Evolutionary conservation across 2,329 filamentous ascomycete species (phyloP), one percentile per base, ranked within the genome.

Genomic region (Trichoderma sp.): DNA sequence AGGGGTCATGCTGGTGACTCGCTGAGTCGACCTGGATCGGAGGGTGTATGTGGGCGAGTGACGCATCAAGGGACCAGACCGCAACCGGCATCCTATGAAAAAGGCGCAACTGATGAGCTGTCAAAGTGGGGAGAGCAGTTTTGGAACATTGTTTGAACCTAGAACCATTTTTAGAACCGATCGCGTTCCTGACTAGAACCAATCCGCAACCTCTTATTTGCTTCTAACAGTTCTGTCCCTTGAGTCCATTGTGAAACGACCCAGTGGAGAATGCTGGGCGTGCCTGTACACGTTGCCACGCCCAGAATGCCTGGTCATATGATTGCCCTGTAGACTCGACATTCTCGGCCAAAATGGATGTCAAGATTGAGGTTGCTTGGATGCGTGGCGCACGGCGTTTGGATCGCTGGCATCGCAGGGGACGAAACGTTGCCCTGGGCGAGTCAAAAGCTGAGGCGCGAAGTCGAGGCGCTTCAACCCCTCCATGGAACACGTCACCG

Each of bases 391-490:
- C 52, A 4, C 28, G 39, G 54, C 63, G 63, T 66, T 66, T 66
- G 63, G 63, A 66, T 58, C 63, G 54, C 60, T 43, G 60, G 54
- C 52, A 66, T 58, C 54, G 54, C 60, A 64, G 60, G 60, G 60
- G 49, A 21, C 21, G 63, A 58, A 51, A 58, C 37, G 63, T 28
- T 66, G 54, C 37, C n/a, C 14, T 56, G 63, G 52, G 26, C 63
- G 14, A 24, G 54, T 49, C n/a, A 54, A 54, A 59, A 43, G 66
- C 67, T 68, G 68, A 59, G 73, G 69, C 71, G 71, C 72, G 70
- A 73, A 69, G 69, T 70, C 56, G 69, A 26, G 43, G 64, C 39
- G 46, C 49, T 64, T 26, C 3, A 56, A 54, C 68, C 68, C 68
- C 68, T 59, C 68, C 61, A 32, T 30, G 54, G 61, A 30, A 58